A percentile compares a stretch with the other conserved stretches of the same genome.
Conservation (phyloP, 495 filamentous ascomycete genomes). For the Neurospora hispaniola region DNA sequence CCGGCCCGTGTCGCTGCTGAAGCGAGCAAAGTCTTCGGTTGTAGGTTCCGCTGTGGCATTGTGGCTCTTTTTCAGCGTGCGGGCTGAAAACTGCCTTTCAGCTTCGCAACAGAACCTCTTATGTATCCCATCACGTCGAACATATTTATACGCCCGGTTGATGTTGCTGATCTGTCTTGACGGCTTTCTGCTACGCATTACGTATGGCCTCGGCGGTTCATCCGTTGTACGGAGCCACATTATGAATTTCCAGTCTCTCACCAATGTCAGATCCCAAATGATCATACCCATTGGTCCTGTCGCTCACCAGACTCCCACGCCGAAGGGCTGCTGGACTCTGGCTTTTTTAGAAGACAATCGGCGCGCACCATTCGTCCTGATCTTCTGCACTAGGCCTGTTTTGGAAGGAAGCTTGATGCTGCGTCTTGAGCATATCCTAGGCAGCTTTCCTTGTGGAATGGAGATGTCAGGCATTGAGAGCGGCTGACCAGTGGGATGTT, state of each 20-base stretch:
- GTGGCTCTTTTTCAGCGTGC: background rate
- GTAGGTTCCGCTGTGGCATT: background rate
- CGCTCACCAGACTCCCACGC: background rate
- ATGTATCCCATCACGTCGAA: background rate
- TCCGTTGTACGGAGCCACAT: background rate
- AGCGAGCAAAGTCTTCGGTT: background rate
- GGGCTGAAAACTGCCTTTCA: background rate
- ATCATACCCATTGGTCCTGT: background rate
- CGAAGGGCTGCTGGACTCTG: background rate
- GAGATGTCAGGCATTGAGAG: constrained; percentile 7
- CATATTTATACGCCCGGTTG: background rate
- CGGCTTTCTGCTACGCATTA: background rate
- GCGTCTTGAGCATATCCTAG: constrained; percentile 4
- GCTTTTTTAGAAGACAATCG: background rate
- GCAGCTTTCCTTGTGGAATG: constrained; percentile 5
- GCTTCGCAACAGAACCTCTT: background rate
- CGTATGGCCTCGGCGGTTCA: background rate
- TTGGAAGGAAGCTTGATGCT: constrained; percentile 8
- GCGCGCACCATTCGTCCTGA: background rate
- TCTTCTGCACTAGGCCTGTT: constrained; percentile 13
- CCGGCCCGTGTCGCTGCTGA: background rate
- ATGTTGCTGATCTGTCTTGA: background rate
- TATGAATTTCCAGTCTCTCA: background rate
- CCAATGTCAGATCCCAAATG: background rate
- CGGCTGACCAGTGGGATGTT: constrained; percentile 21